Conservation (phyloP, 1,139 yeast species). For the Magnusiomyces sp. region DNA sequence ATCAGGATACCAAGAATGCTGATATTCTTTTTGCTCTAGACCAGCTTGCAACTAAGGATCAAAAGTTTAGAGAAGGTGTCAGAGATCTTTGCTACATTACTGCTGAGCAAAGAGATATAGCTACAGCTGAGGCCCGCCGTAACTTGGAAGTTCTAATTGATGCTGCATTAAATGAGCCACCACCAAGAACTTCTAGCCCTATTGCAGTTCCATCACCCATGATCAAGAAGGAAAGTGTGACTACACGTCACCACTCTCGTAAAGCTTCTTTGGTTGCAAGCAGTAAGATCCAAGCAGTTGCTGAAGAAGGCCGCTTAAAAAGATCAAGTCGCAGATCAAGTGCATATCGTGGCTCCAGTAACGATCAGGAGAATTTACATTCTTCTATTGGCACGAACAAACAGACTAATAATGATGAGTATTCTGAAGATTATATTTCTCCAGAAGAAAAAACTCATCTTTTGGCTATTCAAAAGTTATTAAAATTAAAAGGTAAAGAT, state of each 20-base stretch:
- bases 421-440: constrained; percentile 17
- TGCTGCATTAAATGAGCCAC: constrained; percentile 25
- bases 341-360: too few species aligned
- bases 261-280: constrained; percentile 2
- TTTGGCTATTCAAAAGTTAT: constrained; percentile 47
- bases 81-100: constrained; percentile 29
- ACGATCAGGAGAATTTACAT: too few species aligned
- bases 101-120: constrained; percentile 23
- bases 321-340: constrained; percentile 16
- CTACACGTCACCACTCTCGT: too few species aligned
- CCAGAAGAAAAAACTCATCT: constrained; percentile 45
- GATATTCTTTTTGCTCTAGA: constrained; percentile 29
- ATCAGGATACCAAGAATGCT: constrained; percentile 20
- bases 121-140: constrained; percentile 22
- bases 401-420: background rate
- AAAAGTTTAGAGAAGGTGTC: constrained; percentile 29
- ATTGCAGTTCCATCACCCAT: background rate
- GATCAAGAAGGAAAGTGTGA: background rate
- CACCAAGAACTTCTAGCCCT: constrained; percentile 16
- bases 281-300: constrained; percentile 1
- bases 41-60: constrained; percentile 28
- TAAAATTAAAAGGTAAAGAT: constrained; percentile 63
- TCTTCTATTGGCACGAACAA: too few species aligned
- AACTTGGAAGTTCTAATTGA: constrained; percentile 35
- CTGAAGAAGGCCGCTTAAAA: constrained; percentile 4